A percentile compares a stretch with the other conserved stretches of the same genome.
Evolutionary conservation across 768 basidiomycete genomes (phyloP).

Genomic region (Hypsizygus marmoreus): DNA sequence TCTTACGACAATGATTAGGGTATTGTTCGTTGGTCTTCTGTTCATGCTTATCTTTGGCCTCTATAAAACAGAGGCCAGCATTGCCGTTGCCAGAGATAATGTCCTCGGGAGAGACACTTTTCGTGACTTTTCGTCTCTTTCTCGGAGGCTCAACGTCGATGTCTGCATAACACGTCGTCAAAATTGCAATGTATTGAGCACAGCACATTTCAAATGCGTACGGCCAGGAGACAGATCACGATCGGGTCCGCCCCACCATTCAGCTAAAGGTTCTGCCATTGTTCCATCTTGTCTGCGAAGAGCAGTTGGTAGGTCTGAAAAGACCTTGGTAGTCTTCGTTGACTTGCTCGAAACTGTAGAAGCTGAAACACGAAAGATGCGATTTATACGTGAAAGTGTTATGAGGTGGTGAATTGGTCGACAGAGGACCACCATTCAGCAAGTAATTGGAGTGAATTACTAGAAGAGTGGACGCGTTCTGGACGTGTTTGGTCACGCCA

Average conservation of each 20-base stretch:
- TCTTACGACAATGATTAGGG: background rate
- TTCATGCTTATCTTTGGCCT: no score
- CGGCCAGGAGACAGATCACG: background rate
- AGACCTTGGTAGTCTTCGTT: conserved; percentile 48
- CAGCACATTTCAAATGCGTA: conserved; percentile 1
- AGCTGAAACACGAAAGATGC: conserved; percentile 5
- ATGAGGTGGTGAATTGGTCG: background rate
- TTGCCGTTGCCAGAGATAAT: background rate
- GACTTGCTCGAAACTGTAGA: background rate
- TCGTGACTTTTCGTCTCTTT: conserved; percentile 6
- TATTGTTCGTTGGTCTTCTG: background rate
- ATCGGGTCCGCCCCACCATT: conserved; percentile 38
- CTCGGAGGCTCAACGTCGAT: background rate
- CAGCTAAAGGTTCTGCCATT: conserved; percentile 40
- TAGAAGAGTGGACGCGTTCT: conserved; percentile 23
- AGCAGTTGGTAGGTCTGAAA: conserved; percentile 56
- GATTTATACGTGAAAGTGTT: background rate
- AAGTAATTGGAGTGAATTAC: background rate
- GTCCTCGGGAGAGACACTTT: background rate
- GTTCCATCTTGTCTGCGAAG: conserved; percentile 46
- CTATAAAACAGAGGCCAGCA: no score
- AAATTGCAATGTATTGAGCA: background rate
- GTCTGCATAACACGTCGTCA: background rate
- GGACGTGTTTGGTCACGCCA: conserved; percentile 25
- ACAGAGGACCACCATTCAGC: conserved; percentile 12